Base-by-base conservation (phyloP, 169 alveolate genomes). In the Haemoproteus tartakovskyi region DNA sequence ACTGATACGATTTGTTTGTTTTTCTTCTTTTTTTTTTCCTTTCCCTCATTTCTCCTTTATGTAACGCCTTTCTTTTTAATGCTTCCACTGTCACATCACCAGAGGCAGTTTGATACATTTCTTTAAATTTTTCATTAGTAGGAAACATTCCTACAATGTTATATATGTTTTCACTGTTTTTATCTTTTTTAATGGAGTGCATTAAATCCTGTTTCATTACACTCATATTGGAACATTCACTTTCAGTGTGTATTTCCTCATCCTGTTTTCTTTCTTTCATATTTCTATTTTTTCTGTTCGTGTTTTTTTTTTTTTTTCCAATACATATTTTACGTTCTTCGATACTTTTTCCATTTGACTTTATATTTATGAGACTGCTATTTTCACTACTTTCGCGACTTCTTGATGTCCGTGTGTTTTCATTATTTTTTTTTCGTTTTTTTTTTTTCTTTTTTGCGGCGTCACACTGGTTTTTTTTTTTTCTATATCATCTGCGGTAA, bases 1-100 rank as follows among this genome's bases (percentile, higher is more conserved):
- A n/a, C n/a, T n/a, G n/a, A n/a, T n/a, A n/a, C n/a, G n/a, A n/a
- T n/a, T n/a, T n/a, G n/a, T n/a, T n/a, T n/a, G n/a, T n/a, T n/a
- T n/a, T n/a, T n/a, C n/a, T 3, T 0, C 21, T 54, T 48, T 26
- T 29, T 30, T 27, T 24, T 11, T 12, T 57, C 48, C 5, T 62
- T 67, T 12, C 40, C 11, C 36, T 40, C 36, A 16, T 38, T 46
- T 52, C 8, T 11, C 37, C 54, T 27, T 52, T 52, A 46, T 38
- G 51, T 51, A 67, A 24, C 46, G 16, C 29, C 11, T 33, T 29
- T 6, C 26, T 51, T 51, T 41, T 37, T 36, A 21, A 33, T 19
- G 61, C 40, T n/a, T 67, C n/a, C n/a, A n/a, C n/a, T n/a, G n/a
- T n/a, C n/a, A n/a, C n/a, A n/a, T n/a, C n/a, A n/a, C n/a, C n/a